These are phyloP conservation scores for Xylariaceae sp. DNA, from an alignment of 2,329 filamentous ascomycete genomes.

Conservation along the genomic window DNA sequence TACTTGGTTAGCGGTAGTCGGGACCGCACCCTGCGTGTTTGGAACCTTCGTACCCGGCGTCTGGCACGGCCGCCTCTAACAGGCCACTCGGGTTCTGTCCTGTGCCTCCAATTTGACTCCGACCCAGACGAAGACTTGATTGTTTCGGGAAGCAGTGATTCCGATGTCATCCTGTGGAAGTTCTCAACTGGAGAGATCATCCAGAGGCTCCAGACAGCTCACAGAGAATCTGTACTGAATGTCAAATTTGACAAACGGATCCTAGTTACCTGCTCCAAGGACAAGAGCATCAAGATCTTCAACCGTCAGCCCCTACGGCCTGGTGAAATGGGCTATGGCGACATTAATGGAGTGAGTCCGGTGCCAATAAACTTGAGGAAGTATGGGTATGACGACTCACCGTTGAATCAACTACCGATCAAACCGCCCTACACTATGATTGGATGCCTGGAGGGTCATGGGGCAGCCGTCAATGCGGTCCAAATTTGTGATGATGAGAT, in stretches of 20 bases:
- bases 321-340: constrained; percentile 54
- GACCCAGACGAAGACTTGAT: constrained; percentile 83
- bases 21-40: constrained; percentile 82
- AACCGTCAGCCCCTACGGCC: constrained; percentile 67
- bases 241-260: constrained; percentile 88
- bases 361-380: constrained; percentile 48
- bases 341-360: constrained; percentile 41
- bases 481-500: constrained; percentile 83
- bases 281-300: constrained; percentile 95
- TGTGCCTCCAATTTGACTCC: constrained; percentile 94
- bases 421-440: constrained; percentile 70
- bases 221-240: constrained; percentile 88
- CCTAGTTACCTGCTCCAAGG: constrained; percentile 94
- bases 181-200: constrained; percentile 87
- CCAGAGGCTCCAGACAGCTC: constrained; percentile 70
- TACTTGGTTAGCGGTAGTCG: constrained; percentile 91
- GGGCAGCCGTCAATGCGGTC: constrained; percentile 92
- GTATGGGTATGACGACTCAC: constrained; percentile 47
- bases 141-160: constrained; percentile 93
- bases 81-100: constrained; percentile 79
- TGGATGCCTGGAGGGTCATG: constrained; percentile 76
- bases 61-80: constrained; percentile 68
- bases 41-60: constrained; percentile 79
- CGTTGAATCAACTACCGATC: constrained; percentile 44
- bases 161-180: constrained; percentile 83